phyloP scores from a whole-genome alignment of 2,329 filamentous ascomycete species.

The Tolypocladium tundrense region DNA sequence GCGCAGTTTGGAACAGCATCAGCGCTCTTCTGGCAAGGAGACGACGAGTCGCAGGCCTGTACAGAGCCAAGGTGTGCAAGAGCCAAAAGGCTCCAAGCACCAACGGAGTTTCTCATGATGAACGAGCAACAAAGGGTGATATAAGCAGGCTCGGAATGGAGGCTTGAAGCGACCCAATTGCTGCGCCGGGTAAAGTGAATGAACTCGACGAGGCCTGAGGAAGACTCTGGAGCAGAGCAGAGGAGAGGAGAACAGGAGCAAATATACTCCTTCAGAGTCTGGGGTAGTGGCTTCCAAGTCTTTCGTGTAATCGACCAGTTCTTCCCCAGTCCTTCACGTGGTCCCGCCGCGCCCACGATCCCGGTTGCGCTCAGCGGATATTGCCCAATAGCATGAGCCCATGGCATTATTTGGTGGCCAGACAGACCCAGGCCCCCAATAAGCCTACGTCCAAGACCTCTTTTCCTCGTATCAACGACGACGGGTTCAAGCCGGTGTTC shows the following conservation, averaged over 20 bases:
- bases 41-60: constrained; percentile 8
- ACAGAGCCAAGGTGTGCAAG: constrained; percentile 8
- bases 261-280: not conserved
- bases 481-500: not conserved
- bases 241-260: not conserved
- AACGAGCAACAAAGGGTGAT: not conserved
- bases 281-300: not conserved
- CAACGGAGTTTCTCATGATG: constrained; percentile 5
- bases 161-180: not conserved
- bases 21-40: constrained; percentile 13
- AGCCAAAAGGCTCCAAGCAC: constrained; percentile 9
- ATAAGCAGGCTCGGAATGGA: not conserved
- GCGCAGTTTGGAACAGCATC: constrained; percentile 15
- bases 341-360: not conserved
- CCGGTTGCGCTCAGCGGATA: not conserved
- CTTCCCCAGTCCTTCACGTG: not conserved
- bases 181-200: not conserved
- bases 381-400: not conserved
- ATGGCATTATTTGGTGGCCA: not conserved
- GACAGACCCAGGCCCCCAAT: not conserved
- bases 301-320: not conserved
- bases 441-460: not conserved
- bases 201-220: not conserved
- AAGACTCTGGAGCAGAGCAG: not conserved
- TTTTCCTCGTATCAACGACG: not conserved